Conservation (phyloP, 148 eudicot genomes). For the Silene conica region DNA sequence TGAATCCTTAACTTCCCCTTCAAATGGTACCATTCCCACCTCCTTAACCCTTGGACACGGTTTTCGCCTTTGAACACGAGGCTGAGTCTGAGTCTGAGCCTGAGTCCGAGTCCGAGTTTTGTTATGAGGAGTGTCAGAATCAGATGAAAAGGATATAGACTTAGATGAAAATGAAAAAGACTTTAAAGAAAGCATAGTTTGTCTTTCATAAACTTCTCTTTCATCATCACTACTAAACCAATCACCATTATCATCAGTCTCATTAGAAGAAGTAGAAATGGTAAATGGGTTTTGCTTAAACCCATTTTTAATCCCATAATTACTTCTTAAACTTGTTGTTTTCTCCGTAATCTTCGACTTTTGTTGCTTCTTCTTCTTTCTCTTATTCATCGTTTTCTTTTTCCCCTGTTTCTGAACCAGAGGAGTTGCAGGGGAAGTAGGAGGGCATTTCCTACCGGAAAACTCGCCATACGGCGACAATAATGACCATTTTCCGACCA, state of each 20-base stretch:
- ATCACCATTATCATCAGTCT: constrained; percentile 28
- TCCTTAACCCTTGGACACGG: not conserved
- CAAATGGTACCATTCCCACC: not conserved
- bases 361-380: no score
- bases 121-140: constrained; percentile 26
- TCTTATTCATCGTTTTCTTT: constrained; percentile 11
- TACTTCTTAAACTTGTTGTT: constrained; percentile 11
- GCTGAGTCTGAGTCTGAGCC: not conserved
- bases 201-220: constrained; percentile 35
- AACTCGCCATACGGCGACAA: constrained; percentile 7
- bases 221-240: constrained; percentile 56
- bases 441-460: constrained; percentile 34
- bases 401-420: constrained; percentile 23
- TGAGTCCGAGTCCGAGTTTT: constrained; percentile 3
- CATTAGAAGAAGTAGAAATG: constrained; percentile 20
- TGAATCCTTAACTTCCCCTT: no score
- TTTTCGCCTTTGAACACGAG: constrained; percentile 19
- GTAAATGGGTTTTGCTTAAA: constrained; percentile 19
- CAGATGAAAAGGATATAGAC: constrained; percentile 52
- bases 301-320: not conserved
- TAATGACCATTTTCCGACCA: constrained; percentile 27
- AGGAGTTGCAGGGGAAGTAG: constrained; percentile 45
- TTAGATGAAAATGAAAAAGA: constrained; percentile 44
- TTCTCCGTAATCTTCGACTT: not conserved
- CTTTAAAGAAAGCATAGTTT: constrained; percentile 42